Percentiles rank a stretch among this genome's conserved stretches.
Evolutionary conservation across 2,329 filamentous ascomycete species (phyloP).

Genomic region (Sporothrix euskadiensis): DNA sequence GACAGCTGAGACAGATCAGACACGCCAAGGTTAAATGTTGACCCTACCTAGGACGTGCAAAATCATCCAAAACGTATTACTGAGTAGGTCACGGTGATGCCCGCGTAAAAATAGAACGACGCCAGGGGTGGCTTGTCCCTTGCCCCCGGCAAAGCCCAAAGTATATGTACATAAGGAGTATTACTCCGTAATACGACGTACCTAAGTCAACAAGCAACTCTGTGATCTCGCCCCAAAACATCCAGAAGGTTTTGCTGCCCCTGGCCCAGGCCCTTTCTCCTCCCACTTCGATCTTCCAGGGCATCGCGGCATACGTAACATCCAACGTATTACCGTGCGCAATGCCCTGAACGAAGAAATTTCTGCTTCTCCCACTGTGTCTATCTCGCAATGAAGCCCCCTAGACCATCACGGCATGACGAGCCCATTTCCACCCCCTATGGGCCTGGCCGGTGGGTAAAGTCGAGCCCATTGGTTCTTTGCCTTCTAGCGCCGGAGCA

Average conservation of each 20-base stretch:
- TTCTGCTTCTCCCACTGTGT: neutral
- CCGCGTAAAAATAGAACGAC: constrained; percentile 12
- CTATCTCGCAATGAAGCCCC: neutral
- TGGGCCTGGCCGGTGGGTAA: neutral
- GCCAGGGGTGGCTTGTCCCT: neutral
- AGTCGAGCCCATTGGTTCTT: neutral
- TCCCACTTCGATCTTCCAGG: neutral
- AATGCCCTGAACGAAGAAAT: constrained; percentile 7
- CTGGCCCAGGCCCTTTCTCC: neutral
- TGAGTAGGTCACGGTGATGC: neutral
- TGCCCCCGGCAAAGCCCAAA: neutral
- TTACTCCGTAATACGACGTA: no score
- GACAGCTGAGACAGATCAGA: constrained; percentile 8
- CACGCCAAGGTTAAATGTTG: neutral
- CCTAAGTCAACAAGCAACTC: neutral
- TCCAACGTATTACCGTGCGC: constrained; percentile 12
- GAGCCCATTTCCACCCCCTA: constrained; percentile 7
- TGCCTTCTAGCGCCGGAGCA: constrained; percentile 16
- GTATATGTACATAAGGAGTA: no score
- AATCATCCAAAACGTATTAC: neutral
- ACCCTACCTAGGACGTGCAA: neutral
- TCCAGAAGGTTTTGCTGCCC: neutral
- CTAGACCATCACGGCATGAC: neutral
- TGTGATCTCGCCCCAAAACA: neutral
- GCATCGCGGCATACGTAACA: constrained; percentile 5